Conservation (phyloP, 2,329 filamentous ascomycete genomes). For the Aspergillus alliaceus region DNA sequence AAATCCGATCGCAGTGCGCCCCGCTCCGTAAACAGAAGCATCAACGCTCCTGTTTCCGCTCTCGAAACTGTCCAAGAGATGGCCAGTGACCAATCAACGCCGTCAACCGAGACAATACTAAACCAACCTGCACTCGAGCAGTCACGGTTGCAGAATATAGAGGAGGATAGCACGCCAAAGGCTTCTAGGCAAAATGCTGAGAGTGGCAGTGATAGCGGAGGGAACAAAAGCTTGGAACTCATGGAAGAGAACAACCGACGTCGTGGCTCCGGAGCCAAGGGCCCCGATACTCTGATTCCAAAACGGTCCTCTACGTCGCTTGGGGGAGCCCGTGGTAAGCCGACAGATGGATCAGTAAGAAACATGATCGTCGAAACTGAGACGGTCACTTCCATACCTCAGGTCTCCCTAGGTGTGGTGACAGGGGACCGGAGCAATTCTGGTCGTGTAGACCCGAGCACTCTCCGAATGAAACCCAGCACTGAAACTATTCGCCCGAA, state of each 20-base stretch:
- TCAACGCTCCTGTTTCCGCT: slow-evolving; percentile 60
- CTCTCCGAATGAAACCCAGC: slow-evolving; percentile 81
- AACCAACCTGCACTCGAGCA: slow-evolving; percentile 41
- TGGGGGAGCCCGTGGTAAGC: slow-evolving; percentile 61
- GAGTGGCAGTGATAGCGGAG: slow-evolving; percentile 58
- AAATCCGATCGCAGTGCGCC: slow-evolving; percentile 38
- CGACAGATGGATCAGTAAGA: slow-evolving; percentile 70
- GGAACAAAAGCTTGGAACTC: slow-evolving; percentile 36
- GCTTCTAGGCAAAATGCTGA: slow-evolving; percentile 54
- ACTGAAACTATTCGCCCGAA: slow-evolving; percentile 94
- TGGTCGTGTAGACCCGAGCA: slow-evolving; percentile 67
- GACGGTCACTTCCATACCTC: slow-evolving; percentile 86
- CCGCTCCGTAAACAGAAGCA: slow-evolving; percentile 59
- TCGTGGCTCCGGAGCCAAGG: slow-evolving; percentile 38
- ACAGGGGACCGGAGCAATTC: slow-evolving; percentile 55
- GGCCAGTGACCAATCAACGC: slow-evolving; percentile 73
- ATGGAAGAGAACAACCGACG: slow-evolving; percentile 40
- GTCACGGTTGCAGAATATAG: slow-evolving; percentile 35
- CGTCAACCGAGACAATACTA: slow-evolving; percentile 48
- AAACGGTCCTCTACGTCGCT: slow-evolving; percentile 70
- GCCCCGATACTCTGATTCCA: slow-evolving; percentile 56
- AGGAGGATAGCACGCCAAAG: slow-evolving; percentile 40
- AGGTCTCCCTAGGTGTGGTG: slow-evolving; percentile 69
- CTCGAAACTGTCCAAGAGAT: slow-evolving; percentile 88
- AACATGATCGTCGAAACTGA: slow-evolving; percentile 99